Evolutionary conservation across 2,329 filamentous ascomycete species (phyloP), one percentile per base, ranked within the genome.

Genomic region (Aspergillus hortae): DNA sequence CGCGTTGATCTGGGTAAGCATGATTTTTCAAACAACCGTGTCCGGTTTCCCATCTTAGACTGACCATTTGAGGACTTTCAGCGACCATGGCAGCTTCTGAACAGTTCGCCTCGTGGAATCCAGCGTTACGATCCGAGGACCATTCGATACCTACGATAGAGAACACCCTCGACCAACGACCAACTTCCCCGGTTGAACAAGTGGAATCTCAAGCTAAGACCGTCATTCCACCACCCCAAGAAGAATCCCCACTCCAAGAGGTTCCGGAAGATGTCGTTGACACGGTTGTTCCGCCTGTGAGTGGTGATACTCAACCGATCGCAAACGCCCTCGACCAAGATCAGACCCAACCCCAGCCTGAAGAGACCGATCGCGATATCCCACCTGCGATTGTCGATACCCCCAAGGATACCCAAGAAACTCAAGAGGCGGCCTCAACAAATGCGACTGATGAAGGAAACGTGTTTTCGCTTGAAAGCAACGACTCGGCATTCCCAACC

Each of bases 101-200:
- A 32, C 48, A 44, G 35, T 48, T 48, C 11, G 63, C 74, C 49
- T 75, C 76, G 17, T 83, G 81, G 81, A 79, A 84, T 71, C 80
- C 81, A 42, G 80, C 81, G 17, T 66, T 80, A 54, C 70, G 78
- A 62, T 74, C 76, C 35, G 74, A 81, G 21, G 56, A 62, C 40
- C 52, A 63, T 48, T 54, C 58, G 40, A 33, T 47, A 42, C 30
- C 56, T 15, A 46, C 49, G 48, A 47, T 55, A 40, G 54, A 56
- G 27, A 49, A 47, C 38, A 32, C 14, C 14, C 11, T 14, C 41
- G 30, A 57, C 50, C 57, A 44, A 48, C 46, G 46, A 21, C 17
- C n/a, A 30, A 23, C 19, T 36, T 27, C 25, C 43, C 30, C 19
- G 32, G 45, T 15, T 30, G 30, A 15, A 46, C 21, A 6, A 9